A percentile compares a stretch with the other conserved stretches of the same genome.
Conservation (phyloP, 495 filamentous ascomycete species). For the Glarea lozoyensis region DNA sequence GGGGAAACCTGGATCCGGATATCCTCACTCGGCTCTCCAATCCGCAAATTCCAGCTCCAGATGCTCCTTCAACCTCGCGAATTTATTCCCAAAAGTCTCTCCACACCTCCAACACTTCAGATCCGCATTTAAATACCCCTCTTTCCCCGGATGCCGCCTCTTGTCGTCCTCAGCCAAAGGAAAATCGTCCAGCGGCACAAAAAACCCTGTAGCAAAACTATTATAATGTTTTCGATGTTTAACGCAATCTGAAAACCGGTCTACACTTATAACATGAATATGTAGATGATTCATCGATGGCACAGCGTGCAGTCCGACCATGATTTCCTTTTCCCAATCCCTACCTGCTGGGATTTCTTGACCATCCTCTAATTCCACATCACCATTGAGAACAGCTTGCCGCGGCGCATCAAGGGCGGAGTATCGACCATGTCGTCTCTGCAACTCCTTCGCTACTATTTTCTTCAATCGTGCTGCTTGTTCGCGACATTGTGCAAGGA, state of each 20-base stretch:
- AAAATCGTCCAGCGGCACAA: constrained; percentile 72
- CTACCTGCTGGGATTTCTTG: constrained; percentile 53
- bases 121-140: constrained; percentile 50
- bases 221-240: constrained; percentile 88
- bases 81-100: constrained; percentile 59
- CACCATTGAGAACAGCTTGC: constrained; percentile 47
- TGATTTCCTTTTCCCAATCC: constrained; percentile 71
- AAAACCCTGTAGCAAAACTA: constrained; percentile 81
- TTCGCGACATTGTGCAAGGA: constrained; percentile 53
- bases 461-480: constrained; percentile 52
- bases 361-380: constrained; percentile 29
- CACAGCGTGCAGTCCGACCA: constrained; percentile 70
- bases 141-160: constrained; percentile 42
- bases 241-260: constrained; percentile 59
- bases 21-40: constrained; percentile 61
- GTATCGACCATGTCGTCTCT: constrained; percentile 54
- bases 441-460: constrained; percentile 67
- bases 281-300: constrained; percentile 94
- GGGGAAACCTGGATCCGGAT: too few relatives aligned
- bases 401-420: constrained; percentile 53
- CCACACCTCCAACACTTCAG: constrained; percentile 84
- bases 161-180: constrained; percentile 57
- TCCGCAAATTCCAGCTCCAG: constrained; percentile 68
- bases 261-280: constrained; percentile 73
- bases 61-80: constrained; percentile 69